A percentile compares a stretch with the other conserved stretches of the same genome.
These are phyloP conservation scores for Houttuynia cordata DNA, from an alignment of 164 flowering plant species.

Conservation along the genomic window DNA sequence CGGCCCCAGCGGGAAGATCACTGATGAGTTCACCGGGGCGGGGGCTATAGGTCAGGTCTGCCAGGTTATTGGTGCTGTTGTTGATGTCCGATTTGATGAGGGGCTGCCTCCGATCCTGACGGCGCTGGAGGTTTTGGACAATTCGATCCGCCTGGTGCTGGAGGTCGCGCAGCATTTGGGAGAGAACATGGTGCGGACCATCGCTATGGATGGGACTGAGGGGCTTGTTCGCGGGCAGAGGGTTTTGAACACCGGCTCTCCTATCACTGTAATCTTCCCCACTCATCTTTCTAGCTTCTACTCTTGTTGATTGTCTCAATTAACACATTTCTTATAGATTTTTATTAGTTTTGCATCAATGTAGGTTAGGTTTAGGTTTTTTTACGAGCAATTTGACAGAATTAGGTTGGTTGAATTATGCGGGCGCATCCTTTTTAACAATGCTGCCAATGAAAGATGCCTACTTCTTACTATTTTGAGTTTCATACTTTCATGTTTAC, in stretches of 20 bases:
- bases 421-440: no score
- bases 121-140: slow-evolving; percentile 70
- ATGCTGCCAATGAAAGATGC: no score
- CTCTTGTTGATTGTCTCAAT: not conserved
- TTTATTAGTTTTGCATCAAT: no score
- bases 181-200: slow-evolving; percentile 69
- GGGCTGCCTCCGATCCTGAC: slow-evolving; percentile 87
- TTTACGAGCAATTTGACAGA: no score
- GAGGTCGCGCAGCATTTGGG: slow-evolving; percentile 98
- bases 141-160: slow-evolving; percentile 60
- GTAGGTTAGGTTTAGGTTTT: not conserved
- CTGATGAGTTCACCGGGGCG: slow-evolving; percentile 34
- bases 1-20: slow-evolving; percentile 23
- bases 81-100: slow-evolving; percentile 61
- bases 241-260: slow-evolving; percentile 43
- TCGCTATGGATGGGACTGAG: slow-evolving; percentile 92
- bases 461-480: no score
- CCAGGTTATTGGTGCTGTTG: slow-evolving; percentile 37
- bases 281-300: not conserved
- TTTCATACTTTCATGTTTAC: no score
- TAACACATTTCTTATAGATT: no score
- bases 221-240: slow-evolving; percentile 40
- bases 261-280: slow-evolving; percentile 27
- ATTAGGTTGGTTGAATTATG: no score
- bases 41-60: slow-evolving; percentile 26